These are phyloP conservation scores for Calonectria henricotiae DNA, from an alignment of 2,329 filamentous ascomycete species.

Conservation along the genomic window DNA sequence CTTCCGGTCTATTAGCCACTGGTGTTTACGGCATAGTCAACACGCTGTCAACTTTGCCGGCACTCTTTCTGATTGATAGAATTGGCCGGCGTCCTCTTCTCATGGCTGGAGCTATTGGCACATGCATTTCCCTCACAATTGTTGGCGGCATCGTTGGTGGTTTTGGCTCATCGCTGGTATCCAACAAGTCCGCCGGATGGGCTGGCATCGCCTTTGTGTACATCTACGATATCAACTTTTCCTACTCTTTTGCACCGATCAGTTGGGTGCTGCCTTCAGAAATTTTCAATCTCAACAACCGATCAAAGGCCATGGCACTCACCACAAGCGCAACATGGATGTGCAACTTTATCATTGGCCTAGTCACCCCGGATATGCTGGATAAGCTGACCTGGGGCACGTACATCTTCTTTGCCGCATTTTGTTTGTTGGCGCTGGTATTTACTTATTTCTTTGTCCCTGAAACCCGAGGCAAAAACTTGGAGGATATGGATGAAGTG, in stretches of 20 bases:
- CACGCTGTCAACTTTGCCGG: slow-evolving; percentile 63
- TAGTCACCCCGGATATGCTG: slow-evolving; percentile 66
- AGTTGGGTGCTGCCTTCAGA: slow-evolving; percentile 79
- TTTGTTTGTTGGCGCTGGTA: slow-evolving; percentile 65
- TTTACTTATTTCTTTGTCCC: slow-evolving; percentile 73
- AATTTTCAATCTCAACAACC: slow-evolving; percentile 72
- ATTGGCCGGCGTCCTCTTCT: slow-evolving; percentile 76
- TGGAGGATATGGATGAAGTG: slow-evolving; percentile 72
- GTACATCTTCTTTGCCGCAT: slow-evolving; percentile 75
- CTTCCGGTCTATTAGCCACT: slow-evolving; percentile 68
- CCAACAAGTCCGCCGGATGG: slow-evolving; percentile 62
- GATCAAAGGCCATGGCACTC: slow-evolving; percentile 74
- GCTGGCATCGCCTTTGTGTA: slow-evolving; percentile 78
- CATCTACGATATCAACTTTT: slow-evolving; percentile 76
- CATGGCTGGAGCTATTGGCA: slow-evolving; percentile 75
- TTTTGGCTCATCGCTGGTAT: slow-evolving; percentile 59
- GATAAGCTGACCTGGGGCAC: slow-evolving; percentile 67
- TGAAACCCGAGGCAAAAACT: slow-evolving; percentile 70
- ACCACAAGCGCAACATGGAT: slow-evolving; percentile 67
- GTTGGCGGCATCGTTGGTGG: slow-evolving; percentile 68
- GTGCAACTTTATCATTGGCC: slow-evolving; percentile 58
- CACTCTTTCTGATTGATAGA: slow-evolving; percentile 68
- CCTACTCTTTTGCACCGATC: slow-evolving; percentile 75
- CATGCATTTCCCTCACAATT: slow-evolving; percentile 73
- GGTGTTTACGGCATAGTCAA: slow-evolving; percentile 73